These are phyloP conservation scores for Suillus sp. DNA, from an alignment of 768 basidiomycete species.

Conservation along the genomic window DNA sequence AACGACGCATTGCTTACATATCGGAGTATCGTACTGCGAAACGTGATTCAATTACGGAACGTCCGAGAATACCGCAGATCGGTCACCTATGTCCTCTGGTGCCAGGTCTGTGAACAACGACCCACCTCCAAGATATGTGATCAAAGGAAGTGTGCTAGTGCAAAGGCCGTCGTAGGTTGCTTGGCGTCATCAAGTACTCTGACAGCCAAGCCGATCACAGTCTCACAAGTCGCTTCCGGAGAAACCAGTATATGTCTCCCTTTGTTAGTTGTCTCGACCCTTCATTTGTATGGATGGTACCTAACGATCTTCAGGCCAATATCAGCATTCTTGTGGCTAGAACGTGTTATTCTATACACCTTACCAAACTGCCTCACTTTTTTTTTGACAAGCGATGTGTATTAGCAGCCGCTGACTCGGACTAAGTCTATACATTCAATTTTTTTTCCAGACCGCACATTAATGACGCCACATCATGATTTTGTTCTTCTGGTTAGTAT, in stretches of 20 bases:
- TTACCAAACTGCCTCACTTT: neutral
- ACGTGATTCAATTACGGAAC: neutral
- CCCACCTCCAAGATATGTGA: neutral
- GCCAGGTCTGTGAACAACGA: neutral
- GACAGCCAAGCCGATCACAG: neutral
- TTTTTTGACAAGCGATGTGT: too few relatives aligned
- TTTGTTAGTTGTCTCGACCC: neutral
- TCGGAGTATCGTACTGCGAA: neutral
- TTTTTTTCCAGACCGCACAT: neutral
- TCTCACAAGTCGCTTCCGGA: neutral
- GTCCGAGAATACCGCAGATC: neutral
- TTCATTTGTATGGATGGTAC: neutral
- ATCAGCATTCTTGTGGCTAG: neutral
- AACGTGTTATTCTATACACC: neutral
- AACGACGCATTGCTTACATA: neutral
- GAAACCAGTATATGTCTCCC: neutral
- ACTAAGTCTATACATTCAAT: too few relatives aligned
- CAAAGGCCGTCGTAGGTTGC: neutral
- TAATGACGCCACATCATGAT: slow-evolving; percentile 2
- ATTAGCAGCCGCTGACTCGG: too few relatives aligned
- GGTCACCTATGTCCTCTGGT: neutral
- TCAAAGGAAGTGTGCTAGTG: neutral
- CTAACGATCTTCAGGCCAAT: neutral
- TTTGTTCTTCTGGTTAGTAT: slow-evolving; percentile 1
- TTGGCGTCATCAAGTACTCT: neutral